Evolutionary conservation across 176 grass and related monocot genomes (phyloP), one percentile per base, ranked within the genome.

Genomic region (Oryza meyeriana): DNA sequence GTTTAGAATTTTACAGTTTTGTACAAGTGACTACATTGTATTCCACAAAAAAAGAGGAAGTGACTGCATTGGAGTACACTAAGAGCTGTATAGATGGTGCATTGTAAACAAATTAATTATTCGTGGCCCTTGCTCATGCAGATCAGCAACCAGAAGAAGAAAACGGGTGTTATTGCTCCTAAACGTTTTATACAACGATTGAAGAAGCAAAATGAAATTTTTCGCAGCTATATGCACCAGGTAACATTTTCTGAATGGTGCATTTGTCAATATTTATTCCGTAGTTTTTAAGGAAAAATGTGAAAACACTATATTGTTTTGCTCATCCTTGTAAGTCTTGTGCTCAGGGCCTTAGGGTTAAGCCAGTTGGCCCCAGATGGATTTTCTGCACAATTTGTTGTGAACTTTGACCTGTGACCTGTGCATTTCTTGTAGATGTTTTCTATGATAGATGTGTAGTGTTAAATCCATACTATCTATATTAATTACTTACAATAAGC

Each of bases 221-320:
- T 98, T 76, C 86, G 89, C 83, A 95, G 92, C 80, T 95, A 95
- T 88, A 98, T 98, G 95, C 95, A 98, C 74, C 95, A 98, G 90
- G 95, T 98, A 69, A 89, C 36, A 82, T 82, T 67, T 64, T 6
- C 3, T 47, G 57, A 80, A 26, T 77, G 20, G 47, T 34, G 27
- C 10, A 12, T 81, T 47, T 76, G 25, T 27, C 33, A 27, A 66
- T 36, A 57, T 65, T 24, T 83, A 34, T 39, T 71, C 18, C 11
- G 8, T 83, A 61, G 7, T 9, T 40, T 72, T 65, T 64, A 32
- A 64, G 31, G 0, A 74, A 86, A 32, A 29, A 33, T 16, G 22
- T 4, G 1, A 7, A 79, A 9, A 22, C 10, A 20, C 29, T 57
- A 28, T 35, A 22, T 6, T 14, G 20, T 66, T 42, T 39, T 42